Base-by-base conservation (phyloP, 1,139 yeast species). In the Nakaseomyces kungkrabaensis region DNA sequence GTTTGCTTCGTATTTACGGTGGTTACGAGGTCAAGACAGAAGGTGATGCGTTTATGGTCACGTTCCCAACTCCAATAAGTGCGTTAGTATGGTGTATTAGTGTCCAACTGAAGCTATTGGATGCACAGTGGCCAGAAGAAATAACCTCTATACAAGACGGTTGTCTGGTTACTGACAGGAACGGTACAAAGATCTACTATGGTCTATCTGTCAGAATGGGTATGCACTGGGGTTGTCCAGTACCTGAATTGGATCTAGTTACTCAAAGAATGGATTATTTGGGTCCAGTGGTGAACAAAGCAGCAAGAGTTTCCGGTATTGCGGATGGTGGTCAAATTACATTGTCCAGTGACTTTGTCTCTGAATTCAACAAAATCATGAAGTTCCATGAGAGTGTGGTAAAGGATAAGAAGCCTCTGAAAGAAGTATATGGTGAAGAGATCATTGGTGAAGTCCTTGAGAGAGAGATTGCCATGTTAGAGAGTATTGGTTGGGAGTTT, bases 11-110 rank as follows among this genome's bases (percentile, higher is more conserved):
- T 57, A 83, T 90, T 47, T 88, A 87, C 60, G 97, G 97, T 42
- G 98, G 98, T 2, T 92, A 92, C 63, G 99, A 92, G 68, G 98
- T 92, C 34, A 92, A 92, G 67, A 94, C 97, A 1, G 99, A 94
- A 79, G 99, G 99, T 62, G 99, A 92, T 72, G 96, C 98, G 0
- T 92, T 92, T 60, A 90, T 92, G 87, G 97, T 92, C n/a, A 87
- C 97, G 5, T 92, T 92, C 68, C 96, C 97, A 1, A 84, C 96
- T 0, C 94, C 96, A 0, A 80, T 94, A 0, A 76, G 94, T 25
- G 97, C 97, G 0, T 71, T 94, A 51, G 73, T 88, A 45, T 94
- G 98, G 98, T 89, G 97, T 72, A 82, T 90, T 65, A 83, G 86
- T 49, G 96, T 90, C 10, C 99, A 94, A 66, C 79, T 85, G 50